A percentile compares a stretch with the other conserved stretches of the same genome.
Conservation (phyloP, 75 land plant genomes). For the Cupressus sempervirens region DNA sequence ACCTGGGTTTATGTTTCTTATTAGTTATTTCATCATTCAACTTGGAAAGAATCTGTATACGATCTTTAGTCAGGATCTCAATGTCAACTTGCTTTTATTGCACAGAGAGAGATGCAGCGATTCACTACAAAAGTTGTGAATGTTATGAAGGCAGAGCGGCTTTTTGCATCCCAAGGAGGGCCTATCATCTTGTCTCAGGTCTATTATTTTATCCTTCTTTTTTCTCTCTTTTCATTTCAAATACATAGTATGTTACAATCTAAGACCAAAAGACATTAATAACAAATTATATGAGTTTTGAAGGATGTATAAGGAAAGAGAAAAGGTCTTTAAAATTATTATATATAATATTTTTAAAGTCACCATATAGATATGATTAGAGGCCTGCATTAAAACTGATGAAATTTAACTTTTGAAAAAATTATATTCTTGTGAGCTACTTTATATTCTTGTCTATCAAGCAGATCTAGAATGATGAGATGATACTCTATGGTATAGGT, state of each 20-base stretch:
- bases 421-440: background rate
- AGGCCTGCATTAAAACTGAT: background rate
- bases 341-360: background rate
- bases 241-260: background rate
- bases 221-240: background rate
- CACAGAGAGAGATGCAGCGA: conserved; percentile 61
- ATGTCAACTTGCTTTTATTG: background rate
- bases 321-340: background rate
- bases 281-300: background rate
- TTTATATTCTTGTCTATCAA: background rate
- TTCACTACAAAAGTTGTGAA: conserved; percentile 62
- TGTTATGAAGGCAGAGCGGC: conserved; percentile 62
- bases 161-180: conserved; percentile 88
- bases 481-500: no score
- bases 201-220: background rate
- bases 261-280: background rate
- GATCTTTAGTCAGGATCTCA: background rate
- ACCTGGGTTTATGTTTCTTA: background rate
- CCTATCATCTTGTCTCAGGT: conserved; percentile 90
- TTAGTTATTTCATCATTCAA: background rate
- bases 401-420: background rate
- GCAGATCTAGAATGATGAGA: no score
- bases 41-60: background rate
- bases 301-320: background rate
- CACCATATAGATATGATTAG: background rate